Conservation (phyloP, 306 rosid species). For the Myrica gale region DNA sequence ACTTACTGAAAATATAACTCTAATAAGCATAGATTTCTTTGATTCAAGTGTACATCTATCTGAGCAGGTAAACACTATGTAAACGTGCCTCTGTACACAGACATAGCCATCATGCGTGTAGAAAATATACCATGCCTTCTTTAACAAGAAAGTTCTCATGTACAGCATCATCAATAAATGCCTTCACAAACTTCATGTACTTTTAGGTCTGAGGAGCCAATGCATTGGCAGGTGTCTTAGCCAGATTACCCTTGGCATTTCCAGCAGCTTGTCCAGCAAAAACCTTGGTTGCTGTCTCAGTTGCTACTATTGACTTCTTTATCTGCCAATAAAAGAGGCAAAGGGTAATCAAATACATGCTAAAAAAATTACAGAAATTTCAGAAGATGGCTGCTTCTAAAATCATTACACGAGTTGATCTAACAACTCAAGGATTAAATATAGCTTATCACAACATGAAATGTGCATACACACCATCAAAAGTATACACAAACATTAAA, state of each 20-base stretch:
- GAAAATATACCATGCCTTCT: slow-evolving; percentile 39
- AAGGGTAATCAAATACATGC: slow-evolving; percentile 17
- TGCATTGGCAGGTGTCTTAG: slow-evolving; percentile 59
- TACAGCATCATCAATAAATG: slow-evolving; percentile 20
- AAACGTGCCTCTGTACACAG: slow-evolving; percentile 18
- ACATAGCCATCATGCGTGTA: slow-evolving; percentile 3
- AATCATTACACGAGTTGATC: neutral
- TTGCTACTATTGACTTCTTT: slow-evolving; percentile 67
- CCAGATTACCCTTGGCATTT: slow-evolving; percentile 62
- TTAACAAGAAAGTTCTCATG: slow-evolving; percentile 10
- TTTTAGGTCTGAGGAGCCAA: slow-evolving; percentile 56
- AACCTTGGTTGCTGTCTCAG: slow-evolving; percentile 58
- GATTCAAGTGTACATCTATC: slow-evolving; percentile 16
- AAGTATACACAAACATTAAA: neutral
- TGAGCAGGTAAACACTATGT: slow-evolving; percentile 1
- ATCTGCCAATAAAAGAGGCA: slow-evolving; percentile 51
- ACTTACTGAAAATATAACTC: neutral
- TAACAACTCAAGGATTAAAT: slow-evolving; percentile 13
- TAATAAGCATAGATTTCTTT: slow-evolving; percentile 10
- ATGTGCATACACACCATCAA: neutral
- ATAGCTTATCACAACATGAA: neutral
- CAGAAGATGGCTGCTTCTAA: neutral
- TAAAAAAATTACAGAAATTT: neutral
- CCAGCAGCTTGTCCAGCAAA: slow-evolving; percentile 78
- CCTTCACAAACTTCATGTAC: slow-evolving; percentile 31